phyloP scores from a whole-genome alignment of 2,329 filamentous ascomycete species.

The Colletotrichum sp. region DNA sequence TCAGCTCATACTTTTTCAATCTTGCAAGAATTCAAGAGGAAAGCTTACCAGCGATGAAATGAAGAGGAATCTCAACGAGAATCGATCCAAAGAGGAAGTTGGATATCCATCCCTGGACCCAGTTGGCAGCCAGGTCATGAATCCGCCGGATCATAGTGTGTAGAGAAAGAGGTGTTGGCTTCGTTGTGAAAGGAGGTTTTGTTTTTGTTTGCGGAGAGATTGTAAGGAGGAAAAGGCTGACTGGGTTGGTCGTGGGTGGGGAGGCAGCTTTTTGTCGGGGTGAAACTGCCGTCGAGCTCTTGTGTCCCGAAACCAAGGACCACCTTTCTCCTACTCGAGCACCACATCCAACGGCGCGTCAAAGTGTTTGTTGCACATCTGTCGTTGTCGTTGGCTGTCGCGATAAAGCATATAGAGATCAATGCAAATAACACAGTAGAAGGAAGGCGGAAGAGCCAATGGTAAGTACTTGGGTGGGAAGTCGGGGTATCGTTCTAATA shows the following conservation, averaged over 20 bases:
- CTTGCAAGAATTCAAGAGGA: fast-evolving
- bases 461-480: too few relatives aligned
- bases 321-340: background rate
- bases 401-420: fast-evolving
- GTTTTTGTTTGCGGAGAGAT: background rate
- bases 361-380: fast-evolving
- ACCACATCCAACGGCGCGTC: background rate
- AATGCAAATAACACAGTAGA: fast-evolving
- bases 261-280: background rate
- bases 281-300: background rate
- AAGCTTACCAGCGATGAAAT: background rate
- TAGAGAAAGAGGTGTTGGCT: background rate
- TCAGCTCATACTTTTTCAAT: background rate
- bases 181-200: background rate
- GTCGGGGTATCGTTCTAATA: too few relatives aligned
- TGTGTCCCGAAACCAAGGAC: background rate
- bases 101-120: background rate
- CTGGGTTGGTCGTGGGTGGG: fast-evolving
- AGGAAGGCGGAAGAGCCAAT: background rate
- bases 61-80: background rate
- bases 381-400: background rate
- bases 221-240: too few relatives aligned
- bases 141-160: background rate
- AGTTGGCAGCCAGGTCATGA: background rate
- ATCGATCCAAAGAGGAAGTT: background rate